A percentile compares a stretch with the other conserved stretches of the same genome.
Evolutionary conservation across 208 protist species (phyloP).

Genomic region (Acanthamoeba healyi): DNA sequence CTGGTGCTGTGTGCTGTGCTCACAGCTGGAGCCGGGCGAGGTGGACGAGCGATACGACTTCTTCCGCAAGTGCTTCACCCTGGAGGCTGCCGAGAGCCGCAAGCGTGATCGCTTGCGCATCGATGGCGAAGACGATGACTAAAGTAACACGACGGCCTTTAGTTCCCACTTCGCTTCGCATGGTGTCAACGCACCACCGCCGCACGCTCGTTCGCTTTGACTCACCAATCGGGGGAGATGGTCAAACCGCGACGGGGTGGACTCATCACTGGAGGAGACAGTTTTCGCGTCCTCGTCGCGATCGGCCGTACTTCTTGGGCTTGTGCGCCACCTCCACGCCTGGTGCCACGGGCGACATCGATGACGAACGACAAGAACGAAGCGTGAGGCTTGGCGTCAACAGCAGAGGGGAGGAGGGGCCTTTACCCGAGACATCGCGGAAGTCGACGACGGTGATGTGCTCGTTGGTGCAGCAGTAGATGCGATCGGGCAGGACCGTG

Average conservation of each 20-base stretch:
- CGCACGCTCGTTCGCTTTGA: too few relatives aligned
- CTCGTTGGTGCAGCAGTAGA: constrained; percentile 48
- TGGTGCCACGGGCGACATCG: too few relatives aligned
- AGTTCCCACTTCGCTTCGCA: not conserved
- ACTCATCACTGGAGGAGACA: not conserved
- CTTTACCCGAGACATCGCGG: not conserved
- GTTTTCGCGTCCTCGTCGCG: not conserved
- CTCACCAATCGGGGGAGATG: too few relatives aligned
- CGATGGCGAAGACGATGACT: constrained; percentile 16
- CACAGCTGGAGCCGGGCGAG: constrained; percentile 9
- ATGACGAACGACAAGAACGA: too few relatives aligned
- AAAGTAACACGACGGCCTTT: not conserved
- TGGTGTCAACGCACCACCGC: too few relatives aligned
- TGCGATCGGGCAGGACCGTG: constrained; percentile 22
- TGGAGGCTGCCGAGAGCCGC: not conserved
- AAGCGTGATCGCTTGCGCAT: not conserved
- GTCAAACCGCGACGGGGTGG: too few relatives aligned
- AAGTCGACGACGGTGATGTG: constrained; percentile 50
- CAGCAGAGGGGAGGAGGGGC: not conserved
- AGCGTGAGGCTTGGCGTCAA: too few relatives aligned
- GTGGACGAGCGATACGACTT: constrained; percentile 62
- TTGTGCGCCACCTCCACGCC: not conserved
- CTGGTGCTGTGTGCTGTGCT: not conserved
- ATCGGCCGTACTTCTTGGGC: not conserved
- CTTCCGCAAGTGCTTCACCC: not conserved